Evolutionary conservation across 2,329 filamentous ascomycete genomes (phyloP).

Genomic region (Didymella glomerata): DNA sequence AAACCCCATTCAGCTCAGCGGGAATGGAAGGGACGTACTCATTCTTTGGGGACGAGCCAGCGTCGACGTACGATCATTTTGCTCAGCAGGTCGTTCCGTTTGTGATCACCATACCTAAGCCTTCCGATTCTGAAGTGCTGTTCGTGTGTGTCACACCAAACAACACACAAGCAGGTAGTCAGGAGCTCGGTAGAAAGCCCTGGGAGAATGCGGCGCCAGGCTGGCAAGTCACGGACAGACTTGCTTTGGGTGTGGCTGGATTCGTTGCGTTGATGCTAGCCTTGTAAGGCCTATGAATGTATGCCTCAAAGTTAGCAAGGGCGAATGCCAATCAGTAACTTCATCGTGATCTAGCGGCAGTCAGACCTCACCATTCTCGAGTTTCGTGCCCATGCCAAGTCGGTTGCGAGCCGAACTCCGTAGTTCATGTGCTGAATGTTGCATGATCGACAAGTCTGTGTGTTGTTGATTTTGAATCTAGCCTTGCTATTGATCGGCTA

Average conservation of each 20-base stretch:
- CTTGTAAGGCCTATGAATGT: not conserved
- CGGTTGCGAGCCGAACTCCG: too few relatives aligned
- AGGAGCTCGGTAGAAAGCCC: not conserved
- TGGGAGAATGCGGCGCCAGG: not conserved
- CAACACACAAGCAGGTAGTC: conserved; percentile 1
- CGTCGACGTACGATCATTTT: not conserved
- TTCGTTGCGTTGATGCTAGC: not conserved
- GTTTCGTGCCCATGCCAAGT: too few relatives aligned
- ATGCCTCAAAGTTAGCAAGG: not conserved
- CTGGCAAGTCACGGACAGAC: not conserved
- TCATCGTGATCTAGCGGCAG: too few relatives aligned
- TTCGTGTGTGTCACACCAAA: conserved; percentile 3
- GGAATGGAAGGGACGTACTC: not conserved
- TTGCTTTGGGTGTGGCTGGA: not conserved
- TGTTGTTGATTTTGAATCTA: too few relatives aligned
- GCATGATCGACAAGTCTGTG: too few relatives aligned
- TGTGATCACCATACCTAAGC: not conserved
- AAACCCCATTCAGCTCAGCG: not conserved
- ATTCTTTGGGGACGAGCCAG: not conserved
- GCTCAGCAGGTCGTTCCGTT: conserved; percentile 4
- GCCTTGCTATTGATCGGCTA: too few relatives aligned
- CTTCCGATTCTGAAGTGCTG: not conserved
- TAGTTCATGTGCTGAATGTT: too few relatives aligned
- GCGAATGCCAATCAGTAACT: not conserved
- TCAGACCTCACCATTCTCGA: too few relatives aligned